These are phyloP conservation scores for Myotisia sp. DNA, from an alignment of 2,329 filamentous ascomycete species.

Conservation along the genomic window DNA sequence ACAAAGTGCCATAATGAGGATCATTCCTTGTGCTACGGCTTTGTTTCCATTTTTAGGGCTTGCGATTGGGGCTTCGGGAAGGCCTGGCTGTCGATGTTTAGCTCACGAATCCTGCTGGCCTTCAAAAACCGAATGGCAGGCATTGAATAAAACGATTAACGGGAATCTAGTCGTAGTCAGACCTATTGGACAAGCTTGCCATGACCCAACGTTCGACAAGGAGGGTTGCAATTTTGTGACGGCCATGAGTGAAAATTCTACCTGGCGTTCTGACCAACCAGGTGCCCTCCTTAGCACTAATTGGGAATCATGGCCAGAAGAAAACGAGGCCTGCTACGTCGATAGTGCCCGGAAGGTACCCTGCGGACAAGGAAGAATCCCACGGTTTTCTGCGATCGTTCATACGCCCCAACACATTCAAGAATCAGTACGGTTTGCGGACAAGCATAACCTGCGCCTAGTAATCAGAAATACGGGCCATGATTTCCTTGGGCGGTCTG, in stretches of 20 bases:
- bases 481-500: slow-evolving; percentile 41
- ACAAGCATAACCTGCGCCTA: slow-evolving; percentile 24
- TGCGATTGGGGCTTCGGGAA: slow-evolving; percentile 3
- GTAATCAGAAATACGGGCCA: slow-evolving; percentile 44
- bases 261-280: slow-evolving; percentile 25
- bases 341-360: slow-evolving; percentile 14
- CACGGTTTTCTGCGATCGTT: slow-evolving; percentile 25
- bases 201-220: slow-evolving; percentile 36
- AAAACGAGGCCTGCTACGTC: slow-evolving; percentile 25
- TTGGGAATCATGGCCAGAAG: slow-evolving; percentile 27
- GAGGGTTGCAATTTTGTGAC: slow-evolving; percentile 25
- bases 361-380: slow-evolving; percentile 25
- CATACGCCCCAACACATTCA: slow-evolving; percentile 23
- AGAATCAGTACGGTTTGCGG: slow-evolving; percentile 19
- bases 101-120: slow-evolving; percentile 46
- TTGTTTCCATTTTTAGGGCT: slow-evolving; percentile 5
- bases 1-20: too few species aligned
- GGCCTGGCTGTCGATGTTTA: slow-evolving; percentile 25
- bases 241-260: slow-evolving; percentile 15
- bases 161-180: slow-evolving; percentile 39
- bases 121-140: slow-evolving; percentile 30
- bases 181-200: slow-evolving; percentile 41
- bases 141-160: slow-evolving; percentile 39
- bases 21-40: too few species aligned
- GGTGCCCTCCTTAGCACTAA: slow-evolving; percentile 26